A percentile compares a stretch with the other conserved stretches of the same genome.
Conservation (phyloP, 306 rosid species). For the Citrullus amarus region DNA sequence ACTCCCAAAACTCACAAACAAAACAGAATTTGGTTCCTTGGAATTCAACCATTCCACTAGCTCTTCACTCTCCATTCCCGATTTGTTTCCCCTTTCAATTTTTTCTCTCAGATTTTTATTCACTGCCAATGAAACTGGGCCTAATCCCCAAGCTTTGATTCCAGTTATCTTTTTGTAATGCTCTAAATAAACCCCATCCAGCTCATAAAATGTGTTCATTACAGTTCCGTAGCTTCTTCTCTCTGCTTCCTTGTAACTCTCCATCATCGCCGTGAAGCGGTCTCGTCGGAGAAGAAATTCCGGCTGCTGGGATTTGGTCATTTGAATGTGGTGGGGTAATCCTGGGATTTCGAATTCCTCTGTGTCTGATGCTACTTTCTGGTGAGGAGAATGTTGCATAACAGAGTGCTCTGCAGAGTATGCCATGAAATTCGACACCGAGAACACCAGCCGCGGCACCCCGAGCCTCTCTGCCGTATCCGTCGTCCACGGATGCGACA, state of each 20-base stretch:
- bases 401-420: constrained; percentile 11
- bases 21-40: constrained; percentile 23
- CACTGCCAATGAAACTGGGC: constrained; percentile 17
- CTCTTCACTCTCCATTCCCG: constrained; percentile 9
- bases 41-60: constrained; percentile 36
- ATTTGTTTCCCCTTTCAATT: background rate
- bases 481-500: constrained; percentile 16
- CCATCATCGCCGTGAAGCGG: background rate
- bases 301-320: constrained; percentile 1
- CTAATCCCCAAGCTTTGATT: constrained; percentile 27
- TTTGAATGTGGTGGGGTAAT: constrained; percentile 18
- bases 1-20: constrained; percentile 36
- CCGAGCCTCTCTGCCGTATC: constrained; percentile 10
- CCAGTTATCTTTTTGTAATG: constrained; percentile 15
- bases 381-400: background rate
- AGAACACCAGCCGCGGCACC: constrained; percentile 22
- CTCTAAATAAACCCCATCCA: constrained; percentile 19
- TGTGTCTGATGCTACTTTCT: background rate
- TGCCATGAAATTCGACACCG: constrained; percentile 8
- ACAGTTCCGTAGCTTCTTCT: constrained; percentile 19
- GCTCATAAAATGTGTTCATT: constrained; percentile 19
- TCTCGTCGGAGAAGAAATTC: background rate
- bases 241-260: constrained; percentile 15
- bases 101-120: background rate
- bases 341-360: constrained; percentile 4